These are phyloP conservation scores for Scheffersomyces illinoinensis DNA, from an alignment of 1,139 yeast genomes.

Conservation along the genomic window DNA sequence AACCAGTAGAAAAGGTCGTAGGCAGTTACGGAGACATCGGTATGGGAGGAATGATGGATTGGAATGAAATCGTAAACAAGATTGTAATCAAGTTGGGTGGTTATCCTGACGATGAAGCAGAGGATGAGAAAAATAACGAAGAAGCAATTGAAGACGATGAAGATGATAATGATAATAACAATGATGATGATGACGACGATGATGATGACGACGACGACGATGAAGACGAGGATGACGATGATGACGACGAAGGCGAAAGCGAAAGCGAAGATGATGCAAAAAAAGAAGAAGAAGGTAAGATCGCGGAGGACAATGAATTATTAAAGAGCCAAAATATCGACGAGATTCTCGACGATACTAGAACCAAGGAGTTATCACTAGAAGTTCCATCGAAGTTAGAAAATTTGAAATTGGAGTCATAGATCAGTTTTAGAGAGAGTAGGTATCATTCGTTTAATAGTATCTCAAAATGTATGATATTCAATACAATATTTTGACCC, in stretches of 20 bases:
- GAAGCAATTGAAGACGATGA: slow-evolving; percentile 31
- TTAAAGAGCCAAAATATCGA: neutral
- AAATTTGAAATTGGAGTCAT: neutral
- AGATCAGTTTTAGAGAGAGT: neutral
- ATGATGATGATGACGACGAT: slow-evolving; percentile 40
- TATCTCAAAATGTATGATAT: neutral
- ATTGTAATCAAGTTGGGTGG: slow-evolving; percentile 85
- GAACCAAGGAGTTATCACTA: neutral
- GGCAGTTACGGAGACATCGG: slow-evolving; percentile 95
- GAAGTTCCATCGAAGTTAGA: neutral
- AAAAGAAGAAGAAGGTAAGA: slow-evolving; percentile 44
- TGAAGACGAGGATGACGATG: slow-evolving; percentile 42
- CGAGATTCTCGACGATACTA: neutral
- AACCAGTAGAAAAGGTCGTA: slow-evolving; percentile 90
- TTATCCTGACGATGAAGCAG: slow-evolving; percentile 84
- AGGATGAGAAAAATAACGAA: slow-evolving; percentile 64
- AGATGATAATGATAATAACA: slow-evolving; percentile 21
- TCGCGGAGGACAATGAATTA: slow-evolving; percentile 6
- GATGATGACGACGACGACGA: slow-evolving; percentile 44
- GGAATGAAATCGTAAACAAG: slow-evolving; percentile 86
- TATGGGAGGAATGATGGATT: slow-evolving; percentile 91
- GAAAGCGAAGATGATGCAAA: slow-evolving; percentile 46
- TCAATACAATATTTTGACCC: neutral
- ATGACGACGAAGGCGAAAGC: slow-evolving; percentile 47
- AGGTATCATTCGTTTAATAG: neutral